A percentile compares a stretch with the other conserved stretches of the same genome.
These are phyloP conservation scores for Multifurca ochricompacta DNA, from an alignment of 768 basidiomycete species.

Conservation along the genomic window DNA sequence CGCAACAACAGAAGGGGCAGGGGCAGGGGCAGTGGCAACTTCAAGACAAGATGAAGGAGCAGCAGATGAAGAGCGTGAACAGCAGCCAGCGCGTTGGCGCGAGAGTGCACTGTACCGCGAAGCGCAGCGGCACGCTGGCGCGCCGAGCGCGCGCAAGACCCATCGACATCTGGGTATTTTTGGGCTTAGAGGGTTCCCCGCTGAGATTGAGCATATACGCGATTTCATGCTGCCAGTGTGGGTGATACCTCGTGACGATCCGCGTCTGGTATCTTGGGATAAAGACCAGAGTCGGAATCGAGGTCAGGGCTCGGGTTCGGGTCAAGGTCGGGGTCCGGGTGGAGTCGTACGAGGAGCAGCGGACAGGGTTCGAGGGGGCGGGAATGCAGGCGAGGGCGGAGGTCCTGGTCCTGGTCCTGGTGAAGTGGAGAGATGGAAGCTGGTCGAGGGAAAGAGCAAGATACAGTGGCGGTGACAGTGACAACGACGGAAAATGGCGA, in stretches of 20 bases:
- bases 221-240: constrained; percentile 55
- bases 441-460: neutral
- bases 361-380: neutral
- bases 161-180: constrained; percentile 52
- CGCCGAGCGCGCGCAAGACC: constrained; percentile 40
- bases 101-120: constrained; percentile 35
- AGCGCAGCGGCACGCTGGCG: constrained; percentile 41
- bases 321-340: neutral
- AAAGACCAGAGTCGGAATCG: too few relatives aligned
- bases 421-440: neutral
- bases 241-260: constrained; percentile 23
- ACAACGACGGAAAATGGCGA: neutral
- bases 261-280: constrained; percentile 8
- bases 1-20: constrained; percentile 10
- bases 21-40: neutral
- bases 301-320: too few relatives aligned
- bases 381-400: neutral
- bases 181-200: constrained; percentile 45
- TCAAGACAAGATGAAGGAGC: constrained; percentile 8
- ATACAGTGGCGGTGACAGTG: neutral
- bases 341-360: neutral
- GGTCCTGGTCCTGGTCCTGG: too few relatives aligned
- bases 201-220: constrained; percentile 36
- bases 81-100: neutral
- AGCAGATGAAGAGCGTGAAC: neutral